A percentile compares a stretch with the other conserved stretches of the same genome.
Evolutionary conservation across 2,329 filamentous ascomycete species (phyloP).

Genomic region (Colletotrichum shisoi): DNA sequence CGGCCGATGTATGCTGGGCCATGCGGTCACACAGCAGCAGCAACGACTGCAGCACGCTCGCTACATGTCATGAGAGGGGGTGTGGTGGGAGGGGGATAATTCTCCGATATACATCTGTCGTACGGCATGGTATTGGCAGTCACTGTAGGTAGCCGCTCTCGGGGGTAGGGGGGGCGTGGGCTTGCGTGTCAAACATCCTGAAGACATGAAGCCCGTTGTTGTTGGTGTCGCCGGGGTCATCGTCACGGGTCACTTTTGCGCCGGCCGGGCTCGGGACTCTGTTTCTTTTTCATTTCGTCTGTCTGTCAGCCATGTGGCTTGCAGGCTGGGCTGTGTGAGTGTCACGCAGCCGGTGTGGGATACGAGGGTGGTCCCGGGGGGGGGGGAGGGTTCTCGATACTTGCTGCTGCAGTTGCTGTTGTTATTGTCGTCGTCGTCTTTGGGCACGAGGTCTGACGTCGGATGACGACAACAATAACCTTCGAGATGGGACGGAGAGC

Average conservation of each 20-base stretch:
- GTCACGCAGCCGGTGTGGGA: slow-evolving; percentile 18
- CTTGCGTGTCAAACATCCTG: neutral
- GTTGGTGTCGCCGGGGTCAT: neutral
- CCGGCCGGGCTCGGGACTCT: neutral
- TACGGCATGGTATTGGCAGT: neutral
- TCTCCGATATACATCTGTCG: slow-evolving; percentile 23
- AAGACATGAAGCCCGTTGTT: neutral
- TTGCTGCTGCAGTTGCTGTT: too few relatives aligned
- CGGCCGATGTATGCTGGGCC: neutral
- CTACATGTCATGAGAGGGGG: neutral
- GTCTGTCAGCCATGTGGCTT: neutral
- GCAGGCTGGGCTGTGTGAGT: neutral
- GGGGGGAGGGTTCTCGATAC: too few relatives aligned
- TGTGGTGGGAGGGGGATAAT: slow-evolving; percentile 2
- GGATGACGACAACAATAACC: too few relatives aligned
- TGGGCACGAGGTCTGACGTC: too few relatives aligned
- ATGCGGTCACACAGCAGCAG: slow-evolving; percentile 12
- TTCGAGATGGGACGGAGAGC: neutral
- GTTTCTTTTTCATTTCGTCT: neutral
- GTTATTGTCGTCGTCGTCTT: too few relatives aligned
- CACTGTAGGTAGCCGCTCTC: neutral
- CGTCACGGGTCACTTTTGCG: neutral
- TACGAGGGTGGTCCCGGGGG: neutral
- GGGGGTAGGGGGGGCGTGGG: too few relatives aligned
- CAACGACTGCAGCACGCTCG: neutral